Conservation (phyloP, 129 eudicot genomes). For the Flaveria linearis region DNA sequence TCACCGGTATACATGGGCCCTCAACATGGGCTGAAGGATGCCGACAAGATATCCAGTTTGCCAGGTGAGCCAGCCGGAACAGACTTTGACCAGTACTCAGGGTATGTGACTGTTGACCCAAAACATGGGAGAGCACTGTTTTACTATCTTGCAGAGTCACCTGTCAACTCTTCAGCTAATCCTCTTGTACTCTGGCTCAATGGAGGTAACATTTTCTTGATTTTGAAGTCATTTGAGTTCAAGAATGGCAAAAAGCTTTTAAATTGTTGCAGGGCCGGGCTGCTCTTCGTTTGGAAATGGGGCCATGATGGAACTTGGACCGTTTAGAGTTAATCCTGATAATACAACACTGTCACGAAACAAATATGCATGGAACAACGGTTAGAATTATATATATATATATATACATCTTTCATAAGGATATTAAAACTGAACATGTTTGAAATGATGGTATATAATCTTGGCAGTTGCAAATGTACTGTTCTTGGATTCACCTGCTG, state of each 20-base stretch:
- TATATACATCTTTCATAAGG: too few relatives aligned
- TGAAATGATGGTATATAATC: too few relatives aligned
- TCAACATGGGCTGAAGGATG: slow-evolving; percentile 7
- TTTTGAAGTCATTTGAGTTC: neutral
- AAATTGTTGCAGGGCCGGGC: slow-evolving; percentile 1
- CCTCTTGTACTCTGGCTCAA: slow-evolving; percentile 22
- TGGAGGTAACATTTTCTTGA: slow-evolving; percentile 11
- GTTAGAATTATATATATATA: neutral
- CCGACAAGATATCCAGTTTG: slow-evolving; percentile 11
- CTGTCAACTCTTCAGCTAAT: slow-evolving; percentile 13
- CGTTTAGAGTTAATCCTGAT: neutral
- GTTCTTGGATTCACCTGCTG: neutral
- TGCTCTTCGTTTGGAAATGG: slow-evolving; percentile 11
- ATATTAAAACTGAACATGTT: neutral
- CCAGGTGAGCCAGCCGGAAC: slow-evolving; percentile 12
- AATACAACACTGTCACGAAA: slow-evolving; percentile 5
- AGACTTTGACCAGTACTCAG: slow-evolving; percentile 19
- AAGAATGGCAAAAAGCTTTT: neutral
- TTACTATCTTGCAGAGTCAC: slow-evolving; percentile 23
- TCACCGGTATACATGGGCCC: neutral
- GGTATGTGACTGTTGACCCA: slow-evolving; percentile 10
- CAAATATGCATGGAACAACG: slow-evolving; percentile 9
- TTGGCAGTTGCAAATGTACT: slow-evolving; percentile 1
- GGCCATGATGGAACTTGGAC: slow-evolving; percentile 19
- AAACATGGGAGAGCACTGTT: slow-evolving; percentile 1